These are phyloP conservation scores for Sanghuangporus sanghuang DNA, from an alignment of 1,284 basidiomycete species.

Conservation along the genomic window DNA sequence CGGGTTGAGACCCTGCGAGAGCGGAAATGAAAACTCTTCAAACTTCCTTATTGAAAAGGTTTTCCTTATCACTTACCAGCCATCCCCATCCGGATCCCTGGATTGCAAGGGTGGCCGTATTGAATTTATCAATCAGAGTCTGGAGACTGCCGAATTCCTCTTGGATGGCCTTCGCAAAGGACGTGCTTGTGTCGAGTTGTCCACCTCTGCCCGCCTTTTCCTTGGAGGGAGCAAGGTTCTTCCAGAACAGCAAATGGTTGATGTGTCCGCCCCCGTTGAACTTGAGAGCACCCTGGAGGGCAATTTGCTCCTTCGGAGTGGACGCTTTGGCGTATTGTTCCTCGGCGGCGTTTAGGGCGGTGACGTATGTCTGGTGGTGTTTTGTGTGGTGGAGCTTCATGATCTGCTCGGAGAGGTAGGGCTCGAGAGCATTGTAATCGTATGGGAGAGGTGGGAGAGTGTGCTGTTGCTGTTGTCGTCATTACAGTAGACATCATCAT, in stretches of 20 bases:
- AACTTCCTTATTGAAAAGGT: not conserved
- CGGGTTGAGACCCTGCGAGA: constrained; percentile 58
- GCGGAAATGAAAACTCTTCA: not conserved
- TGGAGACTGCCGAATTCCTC: constrained; percentile 69
- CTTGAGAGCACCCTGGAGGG: constrained; percentile 67
- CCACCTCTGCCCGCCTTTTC: constrained; percentile 51
- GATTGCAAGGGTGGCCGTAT: constrained; percentile 70
- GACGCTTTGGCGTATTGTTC: constrained; percentile 57
- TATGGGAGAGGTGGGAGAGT: constrained; percentile 80
- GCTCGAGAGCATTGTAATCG: constrained; percentile 83
- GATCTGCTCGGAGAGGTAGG: constrained; percentile 76
- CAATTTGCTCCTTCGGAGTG: constrained; percentile 74
- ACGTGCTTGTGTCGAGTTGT: constrained; percentile 49
- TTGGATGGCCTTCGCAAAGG: constrained; percentile 66
- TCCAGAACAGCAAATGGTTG: constrained; percentile 94
- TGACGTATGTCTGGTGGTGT: constrained; percentile 83
- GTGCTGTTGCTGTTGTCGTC: constrained; percentile 14
- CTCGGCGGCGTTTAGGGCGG: constrained; percentile 73
- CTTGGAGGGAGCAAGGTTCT: constrained; percentile 69
- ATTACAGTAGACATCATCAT: not conserved
- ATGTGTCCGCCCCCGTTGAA: constrained; percentile 76
- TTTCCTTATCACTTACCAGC: constrained; percentile 53
- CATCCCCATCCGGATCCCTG: constrained; percentile 95
- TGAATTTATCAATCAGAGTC: constrained; percentile 62
- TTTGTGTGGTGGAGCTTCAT: constrained; percentile 86